A percentile compares a stretch with the other conserved stretches of the same genome.
Evolutionary conservation across 768 basidiomycete genomes (phyloP).

Genomic region (Boletus patriciae): DNA sequence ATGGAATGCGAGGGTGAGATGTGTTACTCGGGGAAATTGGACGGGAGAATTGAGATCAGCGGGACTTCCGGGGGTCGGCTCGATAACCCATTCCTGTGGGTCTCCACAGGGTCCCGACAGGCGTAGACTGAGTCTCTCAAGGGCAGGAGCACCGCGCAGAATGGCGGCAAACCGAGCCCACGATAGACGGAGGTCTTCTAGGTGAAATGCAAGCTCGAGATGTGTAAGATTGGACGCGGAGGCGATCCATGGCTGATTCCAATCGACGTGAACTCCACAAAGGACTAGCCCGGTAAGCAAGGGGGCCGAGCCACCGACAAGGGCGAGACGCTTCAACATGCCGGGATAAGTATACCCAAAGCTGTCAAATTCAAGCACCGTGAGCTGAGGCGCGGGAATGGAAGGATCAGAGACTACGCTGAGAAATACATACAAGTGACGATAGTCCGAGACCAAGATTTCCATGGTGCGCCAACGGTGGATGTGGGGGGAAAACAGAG

Average conservation of each 20-base stretch:
- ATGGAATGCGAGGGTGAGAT: slow-evolving; percentile 52
- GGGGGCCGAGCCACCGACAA: slow-evolving; percentile 56
- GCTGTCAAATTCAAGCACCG: slow-evolving; percentile 39
- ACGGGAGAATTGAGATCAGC: slow-evolving; percentile 33
- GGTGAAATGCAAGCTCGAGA: slow-evolving; percentile 63
- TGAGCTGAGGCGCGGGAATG: slow-evolving; percentile 54
- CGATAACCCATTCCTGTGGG: slow-evolving; percentile 37
- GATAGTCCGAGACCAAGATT: slow-evolving; percentile 46
- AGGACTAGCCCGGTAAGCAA: slow-evolving; percentile 48
- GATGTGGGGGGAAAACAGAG: slow-evolving; percentile 51
- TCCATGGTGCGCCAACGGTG: slow-evolving; percentile 53
- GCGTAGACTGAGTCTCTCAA: slow-evolving; percentile 52
- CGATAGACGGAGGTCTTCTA: slow-evolving; percentile 60
- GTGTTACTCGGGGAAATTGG: slow-evolving; percentile 27
- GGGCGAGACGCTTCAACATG: slow-evolving; percentile 41
- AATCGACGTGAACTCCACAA: slow-evolving; percentile 73
- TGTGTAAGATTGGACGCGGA: slow-evolving; percentile 39
- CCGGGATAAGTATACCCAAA: slow-evolving; percentile 18
- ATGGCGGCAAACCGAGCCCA: slow-evolving; percentile 54
- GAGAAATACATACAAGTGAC: slow-evolving; percentile 48
- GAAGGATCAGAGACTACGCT: slow-evolving; percentile 38
- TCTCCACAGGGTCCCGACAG: slow-evolving; percentile 55
- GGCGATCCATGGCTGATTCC: slow-evolving; percentile 45
- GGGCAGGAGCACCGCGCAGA: slow-evolving; percentile 51
- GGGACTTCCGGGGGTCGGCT: slow-evolving; percentile 15